Evolutionary conservation across 1,284 basidiomycete genomes (phyloP), one percentile per base, ranked within the genome.

Genomic region (Puccinia triticina): DNA sequence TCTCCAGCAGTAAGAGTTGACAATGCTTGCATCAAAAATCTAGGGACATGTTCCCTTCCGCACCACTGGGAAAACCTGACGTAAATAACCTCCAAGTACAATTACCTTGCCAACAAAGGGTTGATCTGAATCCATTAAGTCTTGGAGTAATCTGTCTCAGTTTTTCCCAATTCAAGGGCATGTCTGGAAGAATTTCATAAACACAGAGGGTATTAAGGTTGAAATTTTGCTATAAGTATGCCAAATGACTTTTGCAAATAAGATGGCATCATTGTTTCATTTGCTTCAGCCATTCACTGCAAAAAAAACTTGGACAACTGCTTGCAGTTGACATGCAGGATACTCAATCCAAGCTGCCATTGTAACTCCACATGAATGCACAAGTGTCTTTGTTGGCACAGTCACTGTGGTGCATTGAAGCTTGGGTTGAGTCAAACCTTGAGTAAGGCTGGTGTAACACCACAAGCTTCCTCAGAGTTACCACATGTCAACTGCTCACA

Each of bases 221-320:
- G 50, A 66, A 87, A 87, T 82, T 87, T 86, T 0, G 87, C 67
- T 0, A 90, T 85, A 2, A 90, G 85, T 2, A 86, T 88, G 0
- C 85, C 86, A 87, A 90, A 90, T 0, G 90, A 86, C 1, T 86
- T 84, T 0, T 87, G 86, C 0, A 90, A 86, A 0, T 85, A 86
- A 21, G 34, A 37, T 0, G 89, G 89, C 4, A 87, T 88, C 59
- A 89, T 87, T 86, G 89, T 88, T 0, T 78, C 73, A 40, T 85
- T 72, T 18, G 89, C 89, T 82, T 90, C 89, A 43, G 84, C 40
- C 0, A 90, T n/a, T n/a, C n/a, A n/a, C n/a, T n/a, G n/a, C n/a
- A n/a, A n/a, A n/a, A n/a, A n/a, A n/a, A n/a, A n/a, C n/a, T n/a
- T n/a, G n/a, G n/a, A n/a, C n/a, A n/a, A n/a, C n/a, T n/a, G n/a